These are phyloP conservation scores for Pyronema omphalodes DNA, from an alignment of 495 filamentous ascomycete species.

Conservation along the genomic window DNA sequence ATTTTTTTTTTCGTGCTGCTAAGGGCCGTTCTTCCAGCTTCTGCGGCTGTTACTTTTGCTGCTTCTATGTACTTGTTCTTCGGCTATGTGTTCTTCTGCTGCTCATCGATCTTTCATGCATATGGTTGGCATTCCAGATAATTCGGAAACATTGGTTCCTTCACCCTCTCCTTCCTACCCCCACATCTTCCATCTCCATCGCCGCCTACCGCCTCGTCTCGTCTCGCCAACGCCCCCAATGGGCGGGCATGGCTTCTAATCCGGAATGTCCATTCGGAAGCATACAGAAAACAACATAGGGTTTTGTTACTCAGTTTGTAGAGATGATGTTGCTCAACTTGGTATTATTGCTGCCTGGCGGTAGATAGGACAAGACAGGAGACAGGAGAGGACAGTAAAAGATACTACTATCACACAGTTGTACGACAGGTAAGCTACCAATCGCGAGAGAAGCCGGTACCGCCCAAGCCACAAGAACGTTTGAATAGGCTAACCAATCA, in stretches of 20 bases:
- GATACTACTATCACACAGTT: not conserved
- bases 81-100: no score
- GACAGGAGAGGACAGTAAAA: not conserved
- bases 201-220: no score
- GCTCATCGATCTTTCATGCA: not conserved
- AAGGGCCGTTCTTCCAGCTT: not conserved
- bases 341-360: no score
- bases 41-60: not conserved
- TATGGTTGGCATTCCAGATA: not conserved
- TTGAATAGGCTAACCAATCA: slow-evolving; percentile 14
- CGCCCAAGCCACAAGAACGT: not conserved
- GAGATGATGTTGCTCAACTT: no score
- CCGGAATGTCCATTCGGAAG: no score
- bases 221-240: no score
- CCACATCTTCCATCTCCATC: no score
- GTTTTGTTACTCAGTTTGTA: no score
- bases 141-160: not conserved
- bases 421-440: not conserved
- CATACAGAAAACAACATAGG: no score
- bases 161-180: no score
- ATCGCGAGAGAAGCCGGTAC: slow-evolving; percentile 1
- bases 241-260: no score
- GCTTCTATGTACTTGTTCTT: not conserved
- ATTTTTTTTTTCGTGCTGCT: no score
- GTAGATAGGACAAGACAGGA: not conserved